A percentile compares a stretch with the other conserved stretches of the same genome.
These are phyloP conservation scores for Phytophthora constricta DNA, from an alignment of 352 stramenopile species.

Conservation along the genomic window DNA sequence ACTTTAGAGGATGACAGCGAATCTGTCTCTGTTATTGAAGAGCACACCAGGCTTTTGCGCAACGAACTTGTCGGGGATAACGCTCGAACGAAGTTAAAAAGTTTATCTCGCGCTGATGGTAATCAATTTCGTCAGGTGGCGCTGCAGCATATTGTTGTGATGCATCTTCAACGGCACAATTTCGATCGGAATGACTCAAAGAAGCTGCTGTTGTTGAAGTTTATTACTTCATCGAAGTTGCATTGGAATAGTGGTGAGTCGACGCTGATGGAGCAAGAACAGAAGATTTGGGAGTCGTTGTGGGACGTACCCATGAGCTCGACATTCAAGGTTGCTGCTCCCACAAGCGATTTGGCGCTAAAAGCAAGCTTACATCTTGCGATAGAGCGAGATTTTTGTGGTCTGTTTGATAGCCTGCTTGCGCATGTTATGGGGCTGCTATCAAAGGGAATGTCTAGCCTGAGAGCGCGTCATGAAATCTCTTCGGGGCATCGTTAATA, in stretches of 20 bases:
- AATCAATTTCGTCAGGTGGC: conserved; percentile 29
- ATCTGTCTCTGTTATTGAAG: conserved; percentile 46
- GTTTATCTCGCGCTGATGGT: not conserved
- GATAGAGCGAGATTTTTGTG: conserved; percentile 69
- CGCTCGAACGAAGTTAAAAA: conserved; percentile 1
- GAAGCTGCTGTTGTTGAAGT: conserved; percentile 63
- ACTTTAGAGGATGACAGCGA: conserved; percentile 55
- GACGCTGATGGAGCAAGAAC: conserved; percentile 26
- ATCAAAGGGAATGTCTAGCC: conserved; percentile 69
- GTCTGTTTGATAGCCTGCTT: conserved; percentile 71
- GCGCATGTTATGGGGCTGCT: conserved; percentile 81
- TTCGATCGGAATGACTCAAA: conserved; percentile 52
- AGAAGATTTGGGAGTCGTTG: conserved; percentile 56
- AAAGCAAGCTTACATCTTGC: conserved; percentile 55
- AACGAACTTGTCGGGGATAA: conserved; percentile 23
- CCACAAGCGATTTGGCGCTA: conserved; percentile 52
- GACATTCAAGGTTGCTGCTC: conserved; percentile 51
- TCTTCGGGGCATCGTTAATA: conserved; percentile 76
- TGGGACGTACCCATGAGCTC: conserved; percentile 49
- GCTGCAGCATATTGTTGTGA: conserved; percentile 75
- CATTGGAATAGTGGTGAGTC: conserved; percentile 11
- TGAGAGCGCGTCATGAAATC: conserved; percentile 85
- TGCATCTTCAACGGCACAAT: conserved; percentile 52
- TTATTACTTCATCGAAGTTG: conserved; percentile 43
- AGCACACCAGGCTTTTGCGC: conserved; percentile 53